Conservation (phyloP, 73 alveolate genomes). For the Paramecium sonneborni region DNA sequence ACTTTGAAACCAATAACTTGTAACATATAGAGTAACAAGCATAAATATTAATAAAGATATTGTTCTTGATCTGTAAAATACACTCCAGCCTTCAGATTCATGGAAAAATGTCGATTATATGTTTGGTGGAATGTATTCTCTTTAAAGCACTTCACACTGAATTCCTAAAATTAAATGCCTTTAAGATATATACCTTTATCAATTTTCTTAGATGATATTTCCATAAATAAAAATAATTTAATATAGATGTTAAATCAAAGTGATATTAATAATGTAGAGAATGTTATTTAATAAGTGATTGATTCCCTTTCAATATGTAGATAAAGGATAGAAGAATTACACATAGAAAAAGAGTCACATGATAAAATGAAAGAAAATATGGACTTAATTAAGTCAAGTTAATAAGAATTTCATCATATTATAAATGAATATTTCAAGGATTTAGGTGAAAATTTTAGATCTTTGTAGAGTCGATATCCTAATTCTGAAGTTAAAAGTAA, state of each 20-base stretch:
- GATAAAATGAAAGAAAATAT: not conserved
- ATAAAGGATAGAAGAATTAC: slow-evolving; percentile 11
- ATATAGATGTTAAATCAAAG: slow-evolving; percentile 13
- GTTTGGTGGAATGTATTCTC: slow-evolving; percentile 50
- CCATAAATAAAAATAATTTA: slow-evolving; percentile 47
- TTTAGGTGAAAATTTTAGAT: not conserved
- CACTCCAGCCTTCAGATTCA: slow-evolving; percentile 52
- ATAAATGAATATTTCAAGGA: slow-evolving; percentile 35
- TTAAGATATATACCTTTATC: not conserved
- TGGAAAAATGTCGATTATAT: slow-evolving; percentile 23
- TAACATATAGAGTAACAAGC: not conserved
- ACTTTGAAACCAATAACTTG: not conserved
- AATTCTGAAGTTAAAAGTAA: slow-evolving; percentile 16
- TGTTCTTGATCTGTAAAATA: slow-evolving; percentile 3
- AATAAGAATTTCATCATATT: slow-evolving; percentile 25
- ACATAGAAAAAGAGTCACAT: slow-evolving; percentile 6
- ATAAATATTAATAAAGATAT: not conserved
- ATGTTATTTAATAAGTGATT: not conserved
- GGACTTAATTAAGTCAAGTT: not conserved
- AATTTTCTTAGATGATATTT: not conserved
- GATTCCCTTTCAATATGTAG: not conserved
- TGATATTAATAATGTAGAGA: not conserved
- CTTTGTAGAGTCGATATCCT: not conserved
- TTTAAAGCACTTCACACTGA: slow-evolving; percentile 21
- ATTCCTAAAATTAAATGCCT: not conserved